These are phyloP conservation scores for Fistulifera solaris DNA, from an alignment of 108 stramenopile species.

Conservation along the genomic window DNA sequence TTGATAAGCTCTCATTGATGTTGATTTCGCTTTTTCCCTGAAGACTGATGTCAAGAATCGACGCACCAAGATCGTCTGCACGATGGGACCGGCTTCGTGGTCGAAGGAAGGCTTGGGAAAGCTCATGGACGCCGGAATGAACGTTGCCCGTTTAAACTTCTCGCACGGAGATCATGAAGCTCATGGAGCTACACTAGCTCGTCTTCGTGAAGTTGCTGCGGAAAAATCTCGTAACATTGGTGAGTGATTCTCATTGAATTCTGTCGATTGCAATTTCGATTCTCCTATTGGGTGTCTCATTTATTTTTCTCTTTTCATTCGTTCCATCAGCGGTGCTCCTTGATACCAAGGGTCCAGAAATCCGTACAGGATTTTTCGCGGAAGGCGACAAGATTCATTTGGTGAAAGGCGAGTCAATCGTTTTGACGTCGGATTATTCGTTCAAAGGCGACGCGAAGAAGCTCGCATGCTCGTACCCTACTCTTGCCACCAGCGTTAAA, in stretches of 20 bases:
- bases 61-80: constrained; percentile 82
- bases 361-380: constrained; percentile 91
- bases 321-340: constrained; percentile 26
- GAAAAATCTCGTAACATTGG: constrained; percentile 58
- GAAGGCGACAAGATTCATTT: constrained; percentile 72
- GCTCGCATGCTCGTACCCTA: constrained; percentile 89
- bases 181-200: constrained; percentile 71
- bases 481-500: constrained; percentile 75
- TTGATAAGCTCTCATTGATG: too few species aligned
- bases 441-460: constrained; percentile 77
- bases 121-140: constrained; percentile 86
- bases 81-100: constrained; percentile 87
- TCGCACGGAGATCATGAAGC: constrained; percentile 81
- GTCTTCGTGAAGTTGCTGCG: constrained; percentile 64
- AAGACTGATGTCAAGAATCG: constrained; percentile 41
- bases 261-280: background rate
- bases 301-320: background rate
- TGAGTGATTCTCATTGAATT: background rate
- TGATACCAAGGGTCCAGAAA: constrained; percentile 96
- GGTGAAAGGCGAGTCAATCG: constrained; percentile 65
- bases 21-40: background rate
- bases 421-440: constrained; percentile 74
- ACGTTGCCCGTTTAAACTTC: constrained; percentile 91
- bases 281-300: background rate
- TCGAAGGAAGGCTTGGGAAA: constrained; percentile 58